A percentile compares a stretch with the other conserved stretches of the same genome.
Conservation (phyloP, 768 basidiomycete genomes). For the Boletus speciosus region DNA sequence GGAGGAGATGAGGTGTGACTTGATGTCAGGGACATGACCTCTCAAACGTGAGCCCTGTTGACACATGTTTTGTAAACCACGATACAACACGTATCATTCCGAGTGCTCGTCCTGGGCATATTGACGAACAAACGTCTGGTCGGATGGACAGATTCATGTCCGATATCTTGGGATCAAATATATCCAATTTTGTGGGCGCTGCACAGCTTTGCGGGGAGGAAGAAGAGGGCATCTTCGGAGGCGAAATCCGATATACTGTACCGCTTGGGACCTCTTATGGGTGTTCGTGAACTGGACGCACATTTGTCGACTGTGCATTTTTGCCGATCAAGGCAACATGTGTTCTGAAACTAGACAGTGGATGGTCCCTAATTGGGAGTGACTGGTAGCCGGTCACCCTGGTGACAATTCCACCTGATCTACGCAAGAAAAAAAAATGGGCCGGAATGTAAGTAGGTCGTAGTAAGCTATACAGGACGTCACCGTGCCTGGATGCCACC, state of each 20-base stretch:
- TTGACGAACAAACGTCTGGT: background rate
- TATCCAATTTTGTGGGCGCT: background rate
- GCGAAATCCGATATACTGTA: background rate
- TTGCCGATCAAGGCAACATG: background rate
- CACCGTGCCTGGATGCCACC: background rate
- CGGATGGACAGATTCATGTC: background rate
- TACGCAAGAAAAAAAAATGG: background rate
- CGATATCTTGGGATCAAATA: background rate
- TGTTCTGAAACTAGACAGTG: background rate
- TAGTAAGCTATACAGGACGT: background rate
- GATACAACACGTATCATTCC: background rate
- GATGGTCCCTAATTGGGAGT: background rate
- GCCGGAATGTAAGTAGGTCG: background rate
- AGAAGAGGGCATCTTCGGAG: background rate
- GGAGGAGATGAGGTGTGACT: background rate
- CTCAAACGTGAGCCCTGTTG: background rate
- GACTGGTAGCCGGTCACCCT: background rate
- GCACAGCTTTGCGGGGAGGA: conserved; percentile 9
- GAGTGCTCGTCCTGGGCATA: background rate
- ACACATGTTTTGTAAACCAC: background rate
- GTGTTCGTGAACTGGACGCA: background rate
- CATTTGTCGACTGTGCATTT: background rate
- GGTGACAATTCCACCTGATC: background rate
- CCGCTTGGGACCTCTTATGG: background rate
- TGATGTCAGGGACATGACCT: too few relatives aligned